Percentiles rank a stretch among this genome's conserved stretches.
These are phyloP conservation scores for Peltaster fructicola DNA, from an alignment of 2,329 filamentous ascomycete species.

Conservation along the genomic window DNA sequence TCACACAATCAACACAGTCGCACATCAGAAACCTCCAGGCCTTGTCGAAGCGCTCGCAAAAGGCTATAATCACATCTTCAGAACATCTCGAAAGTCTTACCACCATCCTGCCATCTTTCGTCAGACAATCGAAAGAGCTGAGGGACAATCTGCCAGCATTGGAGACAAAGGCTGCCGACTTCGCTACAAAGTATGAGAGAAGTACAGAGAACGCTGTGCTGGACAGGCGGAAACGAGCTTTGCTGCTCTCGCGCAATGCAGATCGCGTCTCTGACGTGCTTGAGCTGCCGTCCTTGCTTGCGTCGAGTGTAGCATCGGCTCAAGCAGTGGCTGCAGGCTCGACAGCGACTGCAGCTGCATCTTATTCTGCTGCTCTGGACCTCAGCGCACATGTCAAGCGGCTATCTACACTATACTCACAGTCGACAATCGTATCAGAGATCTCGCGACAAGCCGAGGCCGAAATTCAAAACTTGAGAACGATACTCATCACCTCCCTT, in stretches of 20 bases:
- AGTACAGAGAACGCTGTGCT: slow-evolving; percentile 45
- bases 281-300: slow-evolving; percentile 71
- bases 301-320: slow-evolving; percentile 53
- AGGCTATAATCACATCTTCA: slow-evolving; percentile 64
- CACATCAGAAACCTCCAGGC: slow-evolving; percentile 68
- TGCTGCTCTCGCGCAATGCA: slow-evolving; percentile 70
- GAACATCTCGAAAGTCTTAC: slow-evolving; percentile 57
- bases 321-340: slow-evolving; percentile 25
- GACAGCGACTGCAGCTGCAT: slow-evolving; percentile 34
- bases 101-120: slow-evolving; percentile 53
- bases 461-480: slow-evolving; percentile 76
- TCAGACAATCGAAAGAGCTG: slow-evolving; percentile 47
- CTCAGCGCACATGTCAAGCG: slow-evolving; percentile 86
- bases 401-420: slow-evolving; percentile 64
- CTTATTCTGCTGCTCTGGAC: slow-evolving; percentile 79
- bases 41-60: slow-evolving; percentile 78
- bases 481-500: slow-evolving; percentile 62
- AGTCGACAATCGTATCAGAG: slow-evolving; percentile 55
- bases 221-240: slow-evolving; percentile 56
- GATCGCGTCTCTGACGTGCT: slow-evolving; percentile 82
- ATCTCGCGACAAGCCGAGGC: slow-evolving; percentile 64
- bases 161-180: slow-evolving; percentile 59
- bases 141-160: slow-evolving; percentile 58
- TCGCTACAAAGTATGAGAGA: slow-evolving; percentile 70
- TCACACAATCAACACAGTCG: slow-evolving; percentile 68